phyloP scores from a whole-genome alignment of 2,329 filamentous ascomycete genomes.

The Colletotrichum sp. region DNA sequence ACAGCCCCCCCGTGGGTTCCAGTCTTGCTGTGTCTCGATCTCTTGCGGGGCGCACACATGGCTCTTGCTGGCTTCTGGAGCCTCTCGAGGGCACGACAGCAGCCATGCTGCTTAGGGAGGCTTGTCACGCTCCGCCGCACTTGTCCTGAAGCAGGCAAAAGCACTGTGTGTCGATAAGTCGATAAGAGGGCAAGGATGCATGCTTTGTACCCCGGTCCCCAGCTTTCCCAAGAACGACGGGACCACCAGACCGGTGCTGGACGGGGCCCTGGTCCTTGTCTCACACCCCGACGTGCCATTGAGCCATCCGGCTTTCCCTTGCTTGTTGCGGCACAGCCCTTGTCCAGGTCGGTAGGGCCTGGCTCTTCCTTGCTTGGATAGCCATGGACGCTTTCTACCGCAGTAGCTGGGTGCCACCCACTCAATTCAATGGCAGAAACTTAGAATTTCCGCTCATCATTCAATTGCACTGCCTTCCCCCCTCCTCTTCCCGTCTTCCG shows the following conservation, averaged over 20 bases:
- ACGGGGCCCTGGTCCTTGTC: slow-evolving; percentile 17
- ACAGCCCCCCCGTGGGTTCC: not conserved
- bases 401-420: slow-evolving; percentile 2
- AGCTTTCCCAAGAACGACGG: slow-evolving; percentile 18
- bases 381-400: slow-evolving; percentile 6
- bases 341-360: not conserved
- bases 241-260: slow-evolving; percentile 16
- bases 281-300: slow-evolving; percentile 14
- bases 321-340: slow-evolving; percentile 20
- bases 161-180: slow-evolving; percentile 12
- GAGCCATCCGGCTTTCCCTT: slow-evolving; percentile 19
- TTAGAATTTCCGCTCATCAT: slow-evolving; percentile 13
- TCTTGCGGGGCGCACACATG: slow-evolving; percentile 5
- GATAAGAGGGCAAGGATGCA: not conserved
- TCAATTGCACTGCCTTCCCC: slow-evolving; percentile 3
- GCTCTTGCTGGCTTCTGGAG: not conserved
- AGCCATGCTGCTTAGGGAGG: slow-evolving; percentile 7
- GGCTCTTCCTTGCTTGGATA: slow-evolving; percentile 8
- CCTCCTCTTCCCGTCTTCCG: not conserved
- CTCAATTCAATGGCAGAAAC: slow-evolving; percentile 7
- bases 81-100: not conserved
- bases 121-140: slow-evolving; percentile 12
- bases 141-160: slow-evolving; percentile 9
- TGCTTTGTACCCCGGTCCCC: slow-evolving; percentile 12
- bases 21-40: not conserved